Base-by-base conservation (phyloP, 2,329 filamentous ascomycete genomes). In the Sclerotiophoma versabilis region DNA sequence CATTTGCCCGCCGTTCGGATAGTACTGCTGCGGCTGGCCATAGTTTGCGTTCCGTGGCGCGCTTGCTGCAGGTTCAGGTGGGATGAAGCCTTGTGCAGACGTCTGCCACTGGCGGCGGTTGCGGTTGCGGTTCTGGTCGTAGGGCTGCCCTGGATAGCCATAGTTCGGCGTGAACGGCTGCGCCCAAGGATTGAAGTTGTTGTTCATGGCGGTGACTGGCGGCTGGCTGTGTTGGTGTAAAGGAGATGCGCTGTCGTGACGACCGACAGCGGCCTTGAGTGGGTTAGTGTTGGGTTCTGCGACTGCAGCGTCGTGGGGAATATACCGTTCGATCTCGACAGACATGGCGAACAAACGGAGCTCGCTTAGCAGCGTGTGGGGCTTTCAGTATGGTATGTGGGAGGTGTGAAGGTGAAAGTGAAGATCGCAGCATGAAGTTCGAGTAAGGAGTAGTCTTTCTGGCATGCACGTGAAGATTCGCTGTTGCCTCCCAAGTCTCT, bases 211-310 rank as follows among this genome's bases (percentile, higher is more conserved):
- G 60, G 58, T 25, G 54, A 49, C 41, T 52, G 52, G n/a, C 48
- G 47, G 38, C 17, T 46, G 34, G 27, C 32, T 36, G 52, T 50
- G 32, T 43, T 47, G 30, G 22, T 50, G 57, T 48, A 53, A 48
- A 6, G 42, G 42, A 37, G 49, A 48, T 46, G 44, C 57, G 52
- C 59, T 62, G 53, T 66, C 54, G 48, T 54, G 48, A 60, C 51
- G 64, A 64, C 64, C 60, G 58, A 45, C 48, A 53, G 57, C 58
- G 56, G 62, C 60, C 62, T 66, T 60, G 59, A 19, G 41, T 33
- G 57, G 58, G 65, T 69, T 64, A 69, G 65, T 63, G 62, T 47
- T 52, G 54, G 63, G 57, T 53, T 58, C 60, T 63, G 58, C 54
- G 58, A 63, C 58, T 45, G 57, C 55, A 58, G 58, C 20, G 57